Evolutionary conservation across 2,329 filamentous ascomycete genomes (phyloP).

Genomic region (Geoglossum cookeanum): DNA sequence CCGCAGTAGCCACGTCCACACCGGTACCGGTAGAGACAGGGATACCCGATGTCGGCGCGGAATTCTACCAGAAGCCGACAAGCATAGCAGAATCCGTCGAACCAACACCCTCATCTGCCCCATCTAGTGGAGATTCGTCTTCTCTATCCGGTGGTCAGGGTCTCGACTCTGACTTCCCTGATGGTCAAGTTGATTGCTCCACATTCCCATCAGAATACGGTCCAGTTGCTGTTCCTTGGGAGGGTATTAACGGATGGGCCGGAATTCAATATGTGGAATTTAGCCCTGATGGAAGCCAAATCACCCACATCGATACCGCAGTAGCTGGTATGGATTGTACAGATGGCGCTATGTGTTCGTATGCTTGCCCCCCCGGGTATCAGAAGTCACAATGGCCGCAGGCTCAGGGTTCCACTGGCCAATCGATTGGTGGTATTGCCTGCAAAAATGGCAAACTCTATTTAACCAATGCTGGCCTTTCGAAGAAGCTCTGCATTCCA

Average conservation of each 20-base stretch:
- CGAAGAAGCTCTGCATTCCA: conserved; percentile 51
- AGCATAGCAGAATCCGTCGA: conserved; percentile 13
- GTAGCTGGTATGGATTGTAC: conserved; percentile 41
- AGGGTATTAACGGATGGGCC: conserved; percentile 55
- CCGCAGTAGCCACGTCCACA: conserved; percentile 13
- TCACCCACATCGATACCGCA: conserved; percentile 47
- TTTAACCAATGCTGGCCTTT: conserved; percentile 48
- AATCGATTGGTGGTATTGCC: conserved; percentile 75
- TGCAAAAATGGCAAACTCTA: conserved; percentile 64
- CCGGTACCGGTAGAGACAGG: conserved; percentile 12
- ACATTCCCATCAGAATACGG: conserved; percentile 68
- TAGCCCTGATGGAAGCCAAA: conserved; percentile 27
- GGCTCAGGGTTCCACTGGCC: conserved; percentile 55
- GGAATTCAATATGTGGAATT: conserved; percentile 51
- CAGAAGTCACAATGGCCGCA: conserved; percentile 81
- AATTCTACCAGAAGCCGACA: conserved; percentile 33
- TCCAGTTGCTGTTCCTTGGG: conserved; percentile 48
- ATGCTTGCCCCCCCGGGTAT: conserved; percentile 79
- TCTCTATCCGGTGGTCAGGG: conserved; percentile 26
- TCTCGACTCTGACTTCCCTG: conserved; percentile 51
- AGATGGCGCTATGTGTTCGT: conserved; percentile 62
- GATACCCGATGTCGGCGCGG: conserved; percentile 21
- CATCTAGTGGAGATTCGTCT: conserved; percentile 14
- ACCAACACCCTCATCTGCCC: conserved; percentile 16
- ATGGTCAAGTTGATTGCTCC: conserved; percentile 50